Percentiles rank a stretch among this genome's conserved stretches.
Conservation (phyloP, 2,329 filamentous ascomycete species). For the Claviceps digitariae region DNA sequence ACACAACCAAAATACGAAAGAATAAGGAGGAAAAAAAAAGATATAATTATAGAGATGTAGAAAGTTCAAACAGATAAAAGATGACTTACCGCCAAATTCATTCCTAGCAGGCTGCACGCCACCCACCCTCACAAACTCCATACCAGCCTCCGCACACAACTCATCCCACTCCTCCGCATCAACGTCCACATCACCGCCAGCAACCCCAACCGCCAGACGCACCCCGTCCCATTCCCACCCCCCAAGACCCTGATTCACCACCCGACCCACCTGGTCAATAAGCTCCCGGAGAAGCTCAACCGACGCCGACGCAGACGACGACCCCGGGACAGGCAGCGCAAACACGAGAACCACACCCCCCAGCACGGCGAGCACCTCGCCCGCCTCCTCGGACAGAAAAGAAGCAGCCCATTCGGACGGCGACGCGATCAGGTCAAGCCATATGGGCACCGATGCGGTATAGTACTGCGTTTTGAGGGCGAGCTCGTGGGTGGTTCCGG, state of each 20-base stretch:
- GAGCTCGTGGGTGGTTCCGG: constrained; percentile 46
- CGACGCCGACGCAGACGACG: constrained; percentile 9
- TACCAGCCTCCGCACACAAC: constrained; percentile 37
- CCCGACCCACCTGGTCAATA: constrained; percentile 37
- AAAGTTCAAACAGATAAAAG: not conserved
- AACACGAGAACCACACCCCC: constrained; percentile 42
- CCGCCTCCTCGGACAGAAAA: constrained; percentile 47
- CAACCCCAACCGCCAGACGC: constrained; percentile 43
- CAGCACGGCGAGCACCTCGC: constrained; percentile 46
- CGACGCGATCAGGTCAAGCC: constrained; percentile 48
- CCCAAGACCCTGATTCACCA: constrained; percentile 43
- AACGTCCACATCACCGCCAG: constrained; percentile 28
- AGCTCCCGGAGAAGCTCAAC: constrained; percentile 20
- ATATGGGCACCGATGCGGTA: constrained; percentile 45
- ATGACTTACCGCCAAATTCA: constrained; percentile 45
- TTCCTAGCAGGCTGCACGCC: constrained; percentile 30
- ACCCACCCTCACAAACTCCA: constrained; percentile 49
- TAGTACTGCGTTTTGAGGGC: constrained; percentile 48
- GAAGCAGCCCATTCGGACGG: constrained; percentile 41
- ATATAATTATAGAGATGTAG: no score
- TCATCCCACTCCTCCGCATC: constrained; percentile 49
- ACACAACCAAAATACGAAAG: no score
- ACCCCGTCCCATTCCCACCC: constrained; percentile 54
- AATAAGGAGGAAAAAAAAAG: not conserved
- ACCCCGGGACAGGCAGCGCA: constrained; percentile 10